These are phyloP conservation scores for Lachancea waltii DNA, from an alignment of 805 yeast genomes.

Conservation along the genomic window DNA sequence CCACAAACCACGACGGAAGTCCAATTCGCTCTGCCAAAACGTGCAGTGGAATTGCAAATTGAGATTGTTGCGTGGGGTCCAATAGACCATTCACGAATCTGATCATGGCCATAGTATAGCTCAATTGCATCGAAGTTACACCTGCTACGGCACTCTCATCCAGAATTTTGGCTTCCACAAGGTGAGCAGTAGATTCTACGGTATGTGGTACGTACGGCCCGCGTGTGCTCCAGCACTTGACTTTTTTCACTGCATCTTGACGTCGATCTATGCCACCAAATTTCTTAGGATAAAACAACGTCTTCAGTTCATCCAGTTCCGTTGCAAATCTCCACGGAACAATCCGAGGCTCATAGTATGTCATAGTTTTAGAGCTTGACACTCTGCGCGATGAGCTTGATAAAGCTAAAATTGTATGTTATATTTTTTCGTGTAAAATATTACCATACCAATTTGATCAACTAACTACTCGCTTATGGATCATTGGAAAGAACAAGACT, in stretches of 20 bases:
- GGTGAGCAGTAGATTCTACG: conserved; percentile 55
- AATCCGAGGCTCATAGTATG: conserved; percentile 14
- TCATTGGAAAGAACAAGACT: no score
- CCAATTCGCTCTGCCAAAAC: conserved; percentile 60
- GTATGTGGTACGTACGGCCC: conserved; percentile 64
- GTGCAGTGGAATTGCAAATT: conserved; percentile 72
- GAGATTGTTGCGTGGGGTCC: conserved; percentile 79
- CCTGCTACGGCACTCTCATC: conserved; percentile 34
- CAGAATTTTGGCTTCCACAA: conserved; percentile 44
- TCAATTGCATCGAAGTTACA: conserved; percentile 35
- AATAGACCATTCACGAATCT: conserved; percentile 86
- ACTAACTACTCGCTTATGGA: no score
- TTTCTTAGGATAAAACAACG: conserved; percentile 46
- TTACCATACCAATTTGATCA: no score
- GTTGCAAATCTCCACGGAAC: conserved; percentile 35
- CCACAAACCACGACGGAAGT: conserved; percentile 80
- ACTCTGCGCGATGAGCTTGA: background rate
- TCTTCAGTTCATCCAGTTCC: conserved; percentile 42
- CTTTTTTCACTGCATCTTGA: conserved; percentile 43
- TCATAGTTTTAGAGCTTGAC: background rate
- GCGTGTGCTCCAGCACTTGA: conserved; percentile 48
- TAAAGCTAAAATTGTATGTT: no score
- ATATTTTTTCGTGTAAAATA: no score
- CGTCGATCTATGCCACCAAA: conserved; percentile 23
- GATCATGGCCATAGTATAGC: conserved; percentile 68